A percentile compares a stretch with the other conserved stretches of the same genome.
Conservation (phyloP, 1,139 yeast species). For the Tardiomyces digboiensis region DNA sequence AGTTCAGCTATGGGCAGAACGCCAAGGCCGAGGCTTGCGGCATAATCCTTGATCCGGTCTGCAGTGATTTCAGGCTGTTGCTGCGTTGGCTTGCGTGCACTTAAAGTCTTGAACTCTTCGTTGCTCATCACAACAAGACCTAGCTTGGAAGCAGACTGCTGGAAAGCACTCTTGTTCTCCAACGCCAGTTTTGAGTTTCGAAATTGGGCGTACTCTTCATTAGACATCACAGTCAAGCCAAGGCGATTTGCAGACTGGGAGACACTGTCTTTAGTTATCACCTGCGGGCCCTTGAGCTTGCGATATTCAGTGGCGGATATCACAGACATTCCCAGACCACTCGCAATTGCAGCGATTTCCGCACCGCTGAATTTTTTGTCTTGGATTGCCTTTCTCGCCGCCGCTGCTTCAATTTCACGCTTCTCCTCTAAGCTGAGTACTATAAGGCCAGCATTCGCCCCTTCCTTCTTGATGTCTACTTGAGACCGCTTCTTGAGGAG, state of each 20-base stretch:
- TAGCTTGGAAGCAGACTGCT: conserved; percentile 4
- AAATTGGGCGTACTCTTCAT: conserved; percentile 10
- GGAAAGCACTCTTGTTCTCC: conserved; percentile 3
- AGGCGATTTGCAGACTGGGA: conserved; percentile 8
- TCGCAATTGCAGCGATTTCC: neutral
- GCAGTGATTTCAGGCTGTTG: conserved; percentile 3
- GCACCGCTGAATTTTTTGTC: neutral
- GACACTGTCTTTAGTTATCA: conserved; percentile 14
- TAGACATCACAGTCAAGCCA: conserved; percentile 10
- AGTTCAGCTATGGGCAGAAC: conserved; percentile 17
- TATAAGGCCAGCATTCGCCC: neutral
- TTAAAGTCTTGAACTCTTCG: conserved; percentile 4
- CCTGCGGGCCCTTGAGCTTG: conserved; percentile 2
- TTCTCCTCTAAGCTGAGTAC: neutral
- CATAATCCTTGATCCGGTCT: conserved; percentile 7
- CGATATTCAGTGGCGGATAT: conserved; percentile 3
- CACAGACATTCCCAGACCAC: conserved; percentile 1
- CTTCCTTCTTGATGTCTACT: neutral
- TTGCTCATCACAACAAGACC: conserved; percentile 8
- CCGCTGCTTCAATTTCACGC: conserved; percentile 1
- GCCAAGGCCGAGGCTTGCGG: conserved; percentile 28
- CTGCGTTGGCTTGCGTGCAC: conserved; percentile 1
- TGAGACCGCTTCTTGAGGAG: neutral
- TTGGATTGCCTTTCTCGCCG: neutral
- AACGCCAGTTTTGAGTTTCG: conserved; percentile 1